Evolutionary conservation across 768 basidiomycete species (phyloP).

Genomic region (Suillus sp.): DNA sequence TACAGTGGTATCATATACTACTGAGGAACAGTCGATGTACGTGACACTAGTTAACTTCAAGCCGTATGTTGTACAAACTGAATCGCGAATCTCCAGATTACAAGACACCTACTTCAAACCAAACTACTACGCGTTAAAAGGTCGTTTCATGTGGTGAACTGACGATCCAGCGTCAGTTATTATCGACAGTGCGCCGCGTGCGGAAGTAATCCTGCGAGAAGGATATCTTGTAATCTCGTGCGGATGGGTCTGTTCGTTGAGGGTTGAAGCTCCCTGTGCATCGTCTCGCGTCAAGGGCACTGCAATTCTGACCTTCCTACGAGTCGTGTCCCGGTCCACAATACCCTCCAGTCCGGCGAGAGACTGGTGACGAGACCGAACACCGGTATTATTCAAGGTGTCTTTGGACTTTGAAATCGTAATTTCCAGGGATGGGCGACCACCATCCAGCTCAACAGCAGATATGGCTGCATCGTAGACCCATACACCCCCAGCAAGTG

Average conservation of each 20-base stretch:
- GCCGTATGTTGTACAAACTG: neutral
- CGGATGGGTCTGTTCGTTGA: too few species aligned
- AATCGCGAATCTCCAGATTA: neutral
- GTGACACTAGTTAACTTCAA: neutral
- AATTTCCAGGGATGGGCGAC: slow-evolving; percentile 24
- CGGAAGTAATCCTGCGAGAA: neutral
- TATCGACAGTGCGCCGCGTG: neutral
- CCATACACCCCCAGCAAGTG: slow-evolving; percentile 40
- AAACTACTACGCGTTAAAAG: neutral
- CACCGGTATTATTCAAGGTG: neutral
- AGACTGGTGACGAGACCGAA: slow-evolving; percentile 30
- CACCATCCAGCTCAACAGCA: slow-evolving; percentile 36
- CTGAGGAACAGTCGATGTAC: neutral
- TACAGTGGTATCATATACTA: neutral
- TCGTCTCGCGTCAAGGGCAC: slow-evolving; percentile 20
- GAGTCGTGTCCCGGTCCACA: slow-evolving; percentile 12
- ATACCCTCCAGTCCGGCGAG: slow-evolving; percentile 24
- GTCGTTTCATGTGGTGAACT: neutral
- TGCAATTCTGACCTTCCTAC: slow-evolving; percentile 23
- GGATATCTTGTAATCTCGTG: neutral
- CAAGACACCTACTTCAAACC: neutral
- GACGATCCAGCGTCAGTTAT: neutral
- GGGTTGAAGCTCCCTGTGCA: neutral
- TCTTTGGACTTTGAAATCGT: slow-evolving; percentile 19
- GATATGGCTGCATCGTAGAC: slow-evolving; percentile 54